phyloP scores from a whole-genome alignment of 306 rosid species.

The Prunus campanulata region DNA sequence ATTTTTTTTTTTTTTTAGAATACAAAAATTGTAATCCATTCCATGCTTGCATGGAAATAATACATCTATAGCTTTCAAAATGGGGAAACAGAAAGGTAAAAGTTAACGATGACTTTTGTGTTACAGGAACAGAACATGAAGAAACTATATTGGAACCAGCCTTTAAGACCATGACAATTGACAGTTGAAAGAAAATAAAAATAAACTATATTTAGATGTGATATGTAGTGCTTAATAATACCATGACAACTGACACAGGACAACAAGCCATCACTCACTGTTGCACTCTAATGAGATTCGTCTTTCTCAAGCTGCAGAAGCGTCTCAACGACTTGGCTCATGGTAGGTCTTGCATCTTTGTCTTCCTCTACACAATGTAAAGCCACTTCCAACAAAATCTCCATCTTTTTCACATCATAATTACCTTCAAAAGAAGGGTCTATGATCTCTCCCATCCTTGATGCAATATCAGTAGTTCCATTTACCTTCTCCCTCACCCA shows the following conservation, averaged over 20 bases:
- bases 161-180: too few relatives aligned
- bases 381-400: slow-evolving; percentile 34
- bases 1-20: too few relatives aligned
- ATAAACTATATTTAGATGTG: too few relatives aligned
- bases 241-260: background rate
- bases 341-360: slow-evolving; percentile 54
- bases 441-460: slow-evolving; percentile 42
- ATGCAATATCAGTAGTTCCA: background rate
- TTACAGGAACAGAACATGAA: too few relatives aligned
- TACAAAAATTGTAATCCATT: background rate
- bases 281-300: background rate
- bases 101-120: slow-evolving; percentile 6
- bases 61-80: background rate
- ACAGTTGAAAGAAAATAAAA: too few relatives aligned
- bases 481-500: slow-evolving; percentile 44
- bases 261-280: background rate
- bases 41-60: background rate
- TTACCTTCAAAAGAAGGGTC: slow-evolving; percentile 30
- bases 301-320: slow-evolving; percentile 17
- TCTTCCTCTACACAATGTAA: slow-evolving; percentile 54
- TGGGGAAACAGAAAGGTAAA: background rate
- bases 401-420: slow-evolving; percentile 31
- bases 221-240: background rate
- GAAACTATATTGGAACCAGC: too few relatives aligned
- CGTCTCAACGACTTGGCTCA: slow-evolving; percentile 51